phyloP scores from a whole-genome alignment of 2,329 filamentous ascomycete genomes.

The Curvularia sp. region DNA sequence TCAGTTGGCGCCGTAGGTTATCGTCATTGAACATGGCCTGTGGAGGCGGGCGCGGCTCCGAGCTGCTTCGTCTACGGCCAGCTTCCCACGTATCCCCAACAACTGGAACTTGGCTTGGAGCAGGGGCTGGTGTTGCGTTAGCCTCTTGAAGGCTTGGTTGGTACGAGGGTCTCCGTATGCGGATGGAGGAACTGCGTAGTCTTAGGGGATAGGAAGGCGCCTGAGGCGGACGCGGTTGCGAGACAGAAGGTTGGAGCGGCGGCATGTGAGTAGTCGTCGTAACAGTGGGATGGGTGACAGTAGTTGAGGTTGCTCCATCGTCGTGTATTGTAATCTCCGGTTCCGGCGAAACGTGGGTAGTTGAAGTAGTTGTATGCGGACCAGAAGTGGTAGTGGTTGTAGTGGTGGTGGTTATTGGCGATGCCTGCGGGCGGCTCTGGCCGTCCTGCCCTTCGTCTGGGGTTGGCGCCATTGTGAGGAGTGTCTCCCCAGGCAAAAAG shows the following conservation, averaged over 20 bases:
- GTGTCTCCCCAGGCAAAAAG: neutral
- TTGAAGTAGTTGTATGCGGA: slow-evolving; percentile 40
- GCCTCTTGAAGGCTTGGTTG: slow-evolving; percentile 11
- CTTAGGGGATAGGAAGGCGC: slow-evolving; percentile 20
- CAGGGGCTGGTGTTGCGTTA: slow-evolving; percentile 2
- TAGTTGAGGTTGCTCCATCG: slow-evolving; percentile 35
- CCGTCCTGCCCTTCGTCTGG: slow-evolving; percentile 26
- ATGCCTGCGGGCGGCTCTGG: slow-evolving; percentile 15
- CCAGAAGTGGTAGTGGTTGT: slow-evolving; percentile 37
- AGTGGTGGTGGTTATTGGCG: slow-evolving; percentile 30
- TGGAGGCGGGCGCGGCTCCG: slow-evolving; percentile 41
- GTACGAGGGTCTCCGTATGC: slow-evolving; percentile 33
- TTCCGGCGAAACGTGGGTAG: slow-evolving; percentile 21
- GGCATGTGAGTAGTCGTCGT: slow-evolving; percentile 37
- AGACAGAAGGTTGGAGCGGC: slow-evolving; percentile 19
- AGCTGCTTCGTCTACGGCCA: slow-evolving; percentile 43
- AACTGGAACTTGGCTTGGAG: slow-evolving; percentile 8
- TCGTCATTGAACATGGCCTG: slow-evolving; percentile 32
- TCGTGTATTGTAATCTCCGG: slow-evolving; percentile 31
- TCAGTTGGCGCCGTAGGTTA: slow-evolving; percentile 35
- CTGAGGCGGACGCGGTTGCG: slow-evolving; percentile 12
- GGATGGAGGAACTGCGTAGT: slow-evolving; percentile 38
- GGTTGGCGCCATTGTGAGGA: slow-evolving; percentile 2
- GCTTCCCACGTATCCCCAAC: slow-evolving; percentile 25
- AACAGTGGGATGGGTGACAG: slow-evolving; percentile 37